phyloP scores from a whole-genome alignment of 371 early-diverging fungal species.

The Rhizopus stolonifer region DNA sequence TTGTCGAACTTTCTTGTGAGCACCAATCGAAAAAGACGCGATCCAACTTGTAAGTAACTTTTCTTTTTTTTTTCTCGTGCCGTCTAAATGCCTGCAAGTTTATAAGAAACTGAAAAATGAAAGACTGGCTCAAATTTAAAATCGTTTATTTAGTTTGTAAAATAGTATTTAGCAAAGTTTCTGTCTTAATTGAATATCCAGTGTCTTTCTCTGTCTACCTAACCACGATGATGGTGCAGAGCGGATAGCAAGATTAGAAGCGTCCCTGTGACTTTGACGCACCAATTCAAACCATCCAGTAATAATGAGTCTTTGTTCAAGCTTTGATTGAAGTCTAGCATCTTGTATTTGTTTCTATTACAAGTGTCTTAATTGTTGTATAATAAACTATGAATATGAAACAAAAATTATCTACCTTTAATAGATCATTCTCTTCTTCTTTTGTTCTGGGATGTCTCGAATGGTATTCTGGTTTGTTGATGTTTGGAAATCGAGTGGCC shows the following conservation, averaged over 20 bases:
- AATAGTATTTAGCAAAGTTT: constrained; percentile 48
- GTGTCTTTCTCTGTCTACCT: constrained; percentile 64
- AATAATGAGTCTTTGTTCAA: constrained; percentile 74
- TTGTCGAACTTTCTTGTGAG: too few species aligned
- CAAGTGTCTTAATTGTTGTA: too few species aligned
- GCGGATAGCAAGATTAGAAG: constrained; percentile 44
- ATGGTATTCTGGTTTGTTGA: constrained; percentile 30
- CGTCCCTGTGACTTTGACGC: constrained; percentile 57
- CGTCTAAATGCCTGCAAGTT: too few species aligned
- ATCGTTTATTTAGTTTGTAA: too few species aligned
- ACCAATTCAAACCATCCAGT: constrained; percentile 77
- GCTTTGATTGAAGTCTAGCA: constrained; percentile 57
- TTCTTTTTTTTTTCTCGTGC: too few species aligned
- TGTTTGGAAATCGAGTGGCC: constrained; percentile 34
- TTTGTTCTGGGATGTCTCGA: constrained; percentile 43
- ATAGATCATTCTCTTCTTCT: constrained; percentile 73
- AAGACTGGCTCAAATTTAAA: too few species aligned
- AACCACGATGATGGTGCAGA: constrained; percentile 74
- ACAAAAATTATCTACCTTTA: too few species aligned
- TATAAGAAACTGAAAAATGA: too few species aligned
- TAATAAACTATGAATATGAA: too few species aligned
- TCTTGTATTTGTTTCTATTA: constrained; percentile 70
- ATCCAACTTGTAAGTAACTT: too few species aligned
- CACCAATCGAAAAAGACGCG: too few species aligned
- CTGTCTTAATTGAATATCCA: constrained; percentile 61